Evolutionary conservation across 305 asterid genomes (phyloP).

Genomic region (Monarda citriodora): DNA sequence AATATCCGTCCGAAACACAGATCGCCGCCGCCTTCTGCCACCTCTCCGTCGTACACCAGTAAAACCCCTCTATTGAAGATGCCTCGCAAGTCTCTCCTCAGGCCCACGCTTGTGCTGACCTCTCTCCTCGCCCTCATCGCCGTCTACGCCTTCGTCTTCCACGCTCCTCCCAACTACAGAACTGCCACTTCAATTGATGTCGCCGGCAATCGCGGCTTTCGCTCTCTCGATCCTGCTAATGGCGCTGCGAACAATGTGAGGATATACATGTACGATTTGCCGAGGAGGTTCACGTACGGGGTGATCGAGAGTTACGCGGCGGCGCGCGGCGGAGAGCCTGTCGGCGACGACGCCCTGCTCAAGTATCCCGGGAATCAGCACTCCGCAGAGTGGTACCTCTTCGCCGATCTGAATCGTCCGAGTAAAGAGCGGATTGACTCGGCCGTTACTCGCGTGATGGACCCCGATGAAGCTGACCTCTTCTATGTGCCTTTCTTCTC

Average conservation of each 20-base stretch:
- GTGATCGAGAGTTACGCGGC: conserved; percentile 88
- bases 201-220: background rate
- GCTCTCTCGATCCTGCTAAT: background rate
- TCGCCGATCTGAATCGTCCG: conserved; percentile 62
- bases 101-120: conserved; percentile 59
- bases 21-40: conserved; percentile 53
- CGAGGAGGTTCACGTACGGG: conserved; percentile 84
- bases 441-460: conserved; percentile 44
- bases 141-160: conserved; percentile 55
- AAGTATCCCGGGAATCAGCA: conserved; percentile 99
- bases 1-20: conserved; percentile 64
- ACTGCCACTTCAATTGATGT: conserved; percentile 12
- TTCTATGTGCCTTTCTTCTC: conserved; percentile 95
- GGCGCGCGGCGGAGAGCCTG: conserved; percentile 66
- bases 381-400: conserved; percentile 94
- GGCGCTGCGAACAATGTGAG: conserved; percentile 27
- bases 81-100: conserved; percentile 62
- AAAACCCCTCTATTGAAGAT: conserved; percentile 31
- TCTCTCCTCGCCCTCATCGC: conserved; percentile 43
- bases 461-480: conserved; percentile 89
- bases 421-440: conserved; percentile 40
- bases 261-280: conserved; percentile 81
- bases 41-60: conserved; percentile 8
- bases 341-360: conserved; percentile 43
- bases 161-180: conserved; percentile 31